Evolutionary conservation across 2,329 filamentous ascomycete genomes (phyloP), one percentile per base, ranked within the genome.

Genomic region (Sphaerostilbella broomeana): DNA sequence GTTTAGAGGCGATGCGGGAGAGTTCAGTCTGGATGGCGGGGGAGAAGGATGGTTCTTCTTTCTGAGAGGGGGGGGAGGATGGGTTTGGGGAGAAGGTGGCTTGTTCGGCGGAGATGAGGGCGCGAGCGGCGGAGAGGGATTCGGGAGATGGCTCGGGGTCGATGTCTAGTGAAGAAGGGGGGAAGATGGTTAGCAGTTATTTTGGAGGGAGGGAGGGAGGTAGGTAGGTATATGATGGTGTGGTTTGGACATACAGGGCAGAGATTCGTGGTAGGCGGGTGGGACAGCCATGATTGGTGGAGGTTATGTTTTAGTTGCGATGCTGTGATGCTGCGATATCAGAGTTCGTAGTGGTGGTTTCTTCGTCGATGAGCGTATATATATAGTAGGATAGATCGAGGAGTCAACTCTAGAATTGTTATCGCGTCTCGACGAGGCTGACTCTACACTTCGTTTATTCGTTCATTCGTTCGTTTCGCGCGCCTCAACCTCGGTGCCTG

Each of bases 241-340:
- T n/a, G n/a, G n/a, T n/a, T n/a, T n/a, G n/a, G n/a, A n/a, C 76
- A 50, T 75, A 88, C 85, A 90, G 34, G 86, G 85, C 16, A 94
- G 78, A 16, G 84, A 86, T 58, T 92, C 85, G 64, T 88, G 82
- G 46, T 81, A 67, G 37, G 63, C 64, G 35, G 61, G 56, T 27
- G 51, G 49, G 43, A 57, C 37, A 24, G 54, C 26, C 56, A 58
- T 60, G n/a, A n/a, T n/a, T n/a, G 41, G 30, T 44, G 44, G 21
- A 6, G 6, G 8, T 9, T 31, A 17, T 18, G 3, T 27, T 26
- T 39, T n/a, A n/a, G n/a, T n/a, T n/a, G n/a, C n/a, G n/a, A n/a
- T n/a, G n/a, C n/a, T n/a, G n/a, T n/a, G n/a, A n/a, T n/a, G n/a
- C n/a, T n/a, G n/a, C n/a, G n/a, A n/a, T n/a, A n/a, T n/a, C n/a